These are phyloP conservation scores for Moniliophthora roreri DNA, from an alignment of 1,284 basidiomycete genomes.

Conservation along the genomic window DNA sequence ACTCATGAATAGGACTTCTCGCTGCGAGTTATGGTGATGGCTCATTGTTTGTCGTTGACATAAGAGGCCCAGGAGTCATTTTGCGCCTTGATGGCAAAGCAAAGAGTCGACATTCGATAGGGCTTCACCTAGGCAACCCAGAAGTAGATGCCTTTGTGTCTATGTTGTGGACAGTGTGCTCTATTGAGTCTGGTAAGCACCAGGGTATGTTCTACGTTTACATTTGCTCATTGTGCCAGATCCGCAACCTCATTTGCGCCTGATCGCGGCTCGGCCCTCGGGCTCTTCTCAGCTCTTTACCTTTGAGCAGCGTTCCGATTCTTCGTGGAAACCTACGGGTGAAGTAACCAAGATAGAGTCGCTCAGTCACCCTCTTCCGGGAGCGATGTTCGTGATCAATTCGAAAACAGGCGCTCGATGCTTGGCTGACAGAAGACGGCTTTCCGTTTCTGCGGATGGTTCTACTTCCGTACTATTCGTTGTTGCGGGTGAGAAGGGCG, in stretches of 20 bases:
- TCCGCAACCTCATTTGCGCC: conserved; percentile 13
- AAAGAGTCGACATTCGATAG: conserved; percentile 32
- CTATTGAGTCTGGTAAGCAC: conserved; percentile 47
- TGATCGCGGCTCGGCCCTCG: conserved; percentile 62
- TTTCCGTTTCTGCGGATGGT: conserved; percentile 33
- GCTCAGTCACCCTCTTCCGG: conserved; percentile 48
- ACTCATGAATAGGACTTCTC: conserved; percentile 58
- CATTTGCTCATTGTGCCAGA: not conserved
- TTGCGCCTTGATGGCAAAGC: conserved; percentile 28
- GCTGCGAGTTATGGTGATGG: conserved; percentile 67
- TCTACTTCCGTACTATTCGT: conserved; percentile 44
- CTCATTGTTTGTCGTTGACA: conserved; percentile 63
- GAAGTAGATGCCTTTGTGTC: conserved; percentile 44
- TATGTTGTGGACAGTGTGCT: conserved; percentile 68
- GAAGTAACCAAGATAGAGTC: conserved; percentile 42
- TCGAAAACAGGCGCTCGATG: conserved; percentile 51
- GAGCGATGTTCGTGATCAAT: conserved; percentile 63
- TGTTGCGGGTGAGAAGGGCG: conserved; percentile 57
- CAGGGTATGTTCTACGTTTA: not conserved
- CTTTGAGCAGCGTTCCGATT: conserved; percentile 38
- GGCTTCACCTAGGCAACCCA: conserved; percentile 27
- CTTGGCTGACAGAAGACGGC: conserved; percentile 42
- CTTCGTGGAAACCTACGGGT: conserved; percentile 48
- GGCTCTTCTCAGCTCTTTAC: conserved; percentile 62
- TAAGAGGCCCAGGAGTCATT: conserved; percentile 70